These are phyloP conservation scores for Comarum palustre DNA, from an alignment of 306 rosid species.

Conservation along the genomic window DNA sequence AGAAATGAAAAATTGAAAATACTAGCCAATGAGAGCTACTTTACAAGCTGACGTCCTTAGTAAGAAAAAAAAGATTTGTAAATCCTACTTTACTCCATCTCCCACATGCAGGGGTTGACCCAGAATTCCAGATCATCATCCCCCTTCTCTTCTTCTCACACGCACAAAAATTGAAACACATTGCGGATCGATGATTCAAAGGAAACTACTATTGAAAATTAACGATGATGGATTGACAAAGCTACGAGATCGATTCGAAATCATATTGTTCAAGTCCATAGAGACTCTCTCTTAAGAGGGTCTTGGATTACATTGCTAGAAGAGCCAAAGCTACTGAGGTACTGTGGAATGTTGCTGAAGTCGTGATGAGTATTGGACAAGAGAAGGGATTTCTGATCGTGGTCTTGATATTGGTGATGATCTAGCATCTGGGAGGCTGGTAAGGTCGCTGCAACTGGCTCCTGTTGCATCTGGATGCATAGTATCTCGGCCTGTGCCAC, in stretches of 20 bases:
- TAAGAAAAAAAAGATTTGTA: slow-evolving; percentile 17
- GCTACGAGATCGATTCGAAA: slow-evolving; percentile 6
- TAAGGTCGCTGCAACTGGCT: slow-evolving; percentile 23
- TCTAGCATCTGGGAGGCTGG: slow-evolving; percentile 20
- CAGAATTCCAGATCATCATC: slow-evolving; percentile 22
- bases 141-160: not conserved
- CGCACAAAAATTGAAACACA: not conserved
- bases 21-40: slow-evolving; percentile 7
- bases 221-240: slow-evolving; percentile 23
- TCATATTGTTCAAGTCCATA: slow-evolving; percentile 45
- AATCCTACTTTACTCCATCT: slow-evolving; percentile 24
- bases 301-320: slow-evolving; percentile 61
- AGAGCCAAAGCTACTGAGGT: slow-evolving; percentile 38
- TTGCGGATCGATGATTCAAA: slow-evolving; percentile 4
- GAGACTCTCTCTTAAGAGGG: slow-evolving; percentile 58
- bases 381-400: slow-evolving; percentile 40
- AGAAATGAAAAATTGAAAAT: not conserved
- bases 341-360: slow-evolving; percentile 43
- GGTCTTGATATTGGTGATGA: slow-evolving; percentile 31
- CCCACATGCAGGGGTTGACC: slow-evolving; percentile 49
- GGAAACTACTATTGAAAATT: slow-evolving; percentile 17
- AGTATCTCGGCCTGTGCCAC: slow-evolving; percentile 70
- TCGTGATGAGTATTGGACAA: slow-evolving; percentile 25
- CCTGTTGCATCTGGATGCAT: slow-evolving; percentile 68
- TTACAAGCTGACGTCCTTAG: slow-evolving; percentile 20